Conservation (phyloP, 164 flowering plant species). For the Chimonanthus salicifolius region DNA sequence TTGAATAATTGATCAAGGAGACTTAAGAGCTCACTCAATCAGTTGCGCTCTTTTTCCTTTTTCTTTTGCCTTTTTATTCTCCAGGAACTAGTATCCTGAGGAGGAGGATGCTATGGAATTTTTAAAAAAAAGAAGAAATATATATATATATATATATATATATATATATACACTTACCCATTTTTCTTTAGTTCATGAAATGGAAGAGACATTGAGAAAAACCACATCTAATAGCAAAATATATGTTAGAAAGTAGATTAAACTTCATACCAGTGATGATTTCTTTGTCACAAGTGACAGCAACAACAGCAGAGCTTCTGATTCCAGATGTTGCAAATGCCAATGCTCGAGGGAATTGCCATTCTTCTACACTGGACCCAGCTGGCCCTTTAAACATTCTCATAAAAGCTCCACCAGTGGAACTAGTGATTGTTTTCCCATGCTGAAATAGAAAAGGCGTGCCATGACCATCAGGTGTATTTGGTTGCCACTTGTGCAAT, state of each 20-base stretch:
- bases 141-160: no score
- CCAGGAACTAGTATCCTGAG: no score
- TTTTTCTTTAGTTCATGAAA: not conserved
- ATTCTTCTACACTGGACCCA: slow-evolving; percentile 57
- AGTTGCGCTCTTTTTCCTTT: no score
- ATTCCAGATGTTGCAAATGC: slow-evolving; percentile 85
- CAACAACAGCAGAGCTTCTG: slow-evolving; percentile 69
- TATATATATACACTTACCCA: no score
- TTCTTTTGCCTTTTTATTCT: no score
- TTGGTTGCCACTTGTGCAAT: slow-evolving; percentile 96
- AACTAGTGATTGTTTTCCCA: slow-evolving; percentile 54
- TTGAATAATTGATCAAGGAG: no score
- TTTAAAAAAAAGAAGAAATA: no score
- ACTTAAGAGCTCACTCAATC: no score
- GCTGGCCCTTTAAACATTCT: slow-evolving; percentile 84
- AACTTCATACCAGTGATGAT: slow-evolving; percentile 66
- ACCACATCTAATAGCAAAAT: not conserved
- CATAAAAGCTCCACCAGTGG: slow-evolving; percentile 71
- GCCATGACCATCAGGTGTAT: slow-evolving; percentile 96
- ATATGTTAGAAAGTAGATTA: not conserved
- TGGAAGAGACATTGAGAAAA: not conserved
- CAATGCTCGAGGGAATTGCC: slow-evolving; percentile 82
- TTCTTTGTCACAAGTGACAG: slow-evolving; percentile 78
- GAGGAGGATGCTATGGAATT: no score
- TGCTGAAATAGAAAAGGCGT: slow-evolving; percentile 91